Evolutionary conservation across 2,329 filamentous ascomycete species (phyloP), one percentile per base, ranked within the genome.

Genomic region (Colletotrichum orbiculare): DNA sequence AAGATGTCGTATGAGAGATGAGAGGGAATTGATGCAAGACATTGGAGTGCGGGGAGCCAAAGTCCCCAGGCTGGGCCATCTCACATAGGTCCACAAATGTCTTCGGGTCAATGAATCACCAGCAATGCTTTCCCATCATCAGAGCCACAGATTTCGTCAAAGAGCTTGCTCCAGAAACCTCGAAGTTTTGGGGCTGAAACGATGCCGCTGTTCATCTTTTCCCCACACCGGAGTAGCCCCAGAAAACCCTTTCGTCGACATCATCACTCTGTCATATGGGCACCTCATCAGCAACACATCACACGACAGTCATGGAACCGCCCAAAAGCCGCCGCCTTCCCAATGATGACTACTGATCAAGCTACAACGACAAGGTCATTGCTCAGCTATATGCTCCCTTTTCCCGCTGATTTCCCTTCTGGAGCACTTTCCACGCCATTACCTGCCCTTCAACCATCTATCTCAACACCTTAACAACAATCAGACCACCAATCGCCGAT

Each of bases 201-300:
- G 11, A 15, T 43, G 7, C 11, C 41, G 6, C 6, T 7, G 13
- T 12, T 12, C 8, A 15, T 4, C 50, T 12, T 39, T 25, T 41
- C 41, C 34, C 48, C 41, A 39, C 48, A 34, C 13, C 39, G 25
- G 47, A 37, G 17, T 42, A 17, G 38, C 37, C 56, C 39, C 38
- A 43, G 56, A 39, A 12, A 13, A 12, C 25, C 17, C 43, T 5
- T 35, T 54, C 49, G 11, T 41, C 49, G 39, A 48, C 58, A 60
- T 60, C 58, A 60, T 54, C 58, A 43, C 11, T 46, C 34, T 48
- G 58, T 60, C 58, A 60, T 60, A 35, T 11, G 42, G 25, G 49
- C 49, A 46, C 41, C 13, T 41, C 42, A 35, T 48, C 43, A 60
- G 37, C 15, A 46, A 38, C 15, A 15, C 50, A 47, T 54, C 58